Evolutionary conservation across 2,329 filamentous ascomycete genomes (phyloP).

Genomic region (Metarhizium anisopliae): DNA sequence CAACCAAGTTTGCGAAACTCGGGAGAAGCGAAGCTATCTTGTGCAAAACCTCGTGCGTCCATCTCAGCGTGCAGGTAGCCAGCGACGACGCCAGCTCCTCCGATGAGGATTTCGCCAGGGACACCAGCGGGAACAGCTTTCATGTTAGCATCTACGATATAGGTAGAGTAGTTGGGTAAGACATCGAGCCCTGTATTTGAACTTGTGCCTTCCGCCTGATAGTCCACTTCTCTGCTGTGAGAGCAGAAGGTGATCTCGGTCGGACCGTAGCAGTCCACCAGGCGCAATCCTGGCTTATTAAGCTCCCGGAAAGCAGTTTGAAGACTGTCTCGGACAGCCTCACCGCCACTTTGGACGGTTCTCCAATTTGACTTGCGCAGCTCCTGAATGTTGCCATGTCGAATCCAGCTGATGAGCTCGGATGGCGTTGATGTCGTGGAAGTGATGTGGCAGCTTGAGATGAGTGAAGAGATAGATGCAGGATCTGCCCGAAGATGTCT

Average conservation of each 20-base stretch:
- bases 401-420: slow-evolving; percentile 26
- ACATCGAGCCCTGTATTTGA: background rate
- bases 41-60: slow-evolving; percentile 4
- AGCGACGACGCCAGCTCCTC: slow-evolving; percentile 27
- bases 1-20: slow-evolving; percentile 7
- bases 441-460: slow-evolving; percentile 25
- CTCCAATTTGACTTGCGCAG: slow-evolving; percentile 11
- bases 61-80: slow-evolving; percentile 27
- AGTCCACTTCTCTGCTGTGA: slow-evolving; percentile 16
- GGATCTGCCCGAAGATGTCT: slow-evolving; percentile 19
- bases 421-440: slow-evolving; percentile 31
- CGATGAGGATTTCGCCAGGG: slow-evolving; percentile 9
- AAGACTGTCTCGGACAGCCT: slow-evolving; percentile 13
- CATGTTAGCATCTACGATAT: slow-evolving; percentile 21
- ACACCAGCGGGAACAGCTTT: slow-evolving; percentile 9
- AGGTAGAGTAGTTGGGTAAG: slow-evolving; percentile 12
- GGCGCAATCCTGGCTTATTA: background rate
- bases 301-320: slow-evolving; percentile 3
- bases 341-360: slow-evolving; percentile 17
- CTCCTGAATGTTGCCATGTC: slow-evolving; percentile 8
- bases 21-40: slow-evolving; percentile 6
- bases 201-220: slow-evolving; percentile 30
- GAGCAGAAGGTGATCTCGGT: slow-evolving; percentile 13
- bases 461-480: slow-evolving; percentile 22
- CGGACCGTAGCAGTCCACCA: slow-evolving; percentile 20